Percentiles rank a stretch among this genome's conserved stretches.
phyloP scores from a whole-genome alignment of 164 flowering plant species.

The Berberis vulgaris region DNA sequence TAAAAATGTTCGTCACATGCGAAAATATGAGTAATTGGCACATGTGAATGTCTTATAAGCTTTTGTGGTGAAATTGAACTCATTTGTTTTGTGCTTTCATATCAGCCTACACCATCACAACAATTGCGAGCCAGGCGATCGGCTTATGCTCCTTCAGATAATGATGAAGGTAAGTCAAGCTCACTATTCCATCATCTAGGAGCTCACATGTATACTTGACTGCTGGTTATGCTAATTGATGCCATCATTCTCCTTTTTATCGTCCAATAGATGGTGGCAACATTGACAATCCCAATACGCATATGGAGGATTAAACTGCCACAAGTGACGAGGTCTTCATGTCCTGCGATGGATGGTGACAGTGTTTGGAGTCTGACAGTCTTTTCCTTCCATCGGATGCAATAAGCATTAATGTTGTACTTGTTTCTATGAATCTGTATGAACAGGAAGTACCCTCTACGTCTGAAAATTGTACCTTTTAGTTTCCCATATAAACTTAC shows the following conservation, averaged over 20 bases:
- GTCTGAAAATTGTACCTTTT: neutral
- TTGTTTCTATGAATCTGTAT: neutral
- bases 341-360: neutral
- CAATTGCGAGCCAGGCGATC: constrained; percentile 67
- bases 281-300: neutral
- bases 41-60: neutral
- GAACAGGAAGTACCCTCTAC: neutral
- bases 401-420: neutral
- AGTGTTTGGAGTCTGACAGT: neutral
- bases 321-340: neutral
- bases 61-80: neutral
- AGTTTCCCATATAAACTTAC: neutral
- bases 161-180: constrained; percentile 19
- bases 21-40: no score
- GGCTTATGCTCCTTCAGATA: constrained; percentile 51
- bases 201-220: neutral
- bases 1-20: no score
- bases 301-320: neutral
- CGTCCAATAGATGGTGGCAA: constrained; percentile 12
- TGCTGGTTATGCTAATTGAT: neutral
- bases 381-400: neutral
- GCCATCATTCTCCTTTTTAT: neutral
- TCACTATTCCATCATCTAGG: neutral
- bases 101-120: constrained; percentile 75
- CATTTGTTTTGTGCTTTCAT: neutral